Percentiles rank a stretch among this genome's conserved stretches.
Conservation (phyloP, 495 filamentous ascomycete genomes). For the Aspergillus avenaceus region DNA sequence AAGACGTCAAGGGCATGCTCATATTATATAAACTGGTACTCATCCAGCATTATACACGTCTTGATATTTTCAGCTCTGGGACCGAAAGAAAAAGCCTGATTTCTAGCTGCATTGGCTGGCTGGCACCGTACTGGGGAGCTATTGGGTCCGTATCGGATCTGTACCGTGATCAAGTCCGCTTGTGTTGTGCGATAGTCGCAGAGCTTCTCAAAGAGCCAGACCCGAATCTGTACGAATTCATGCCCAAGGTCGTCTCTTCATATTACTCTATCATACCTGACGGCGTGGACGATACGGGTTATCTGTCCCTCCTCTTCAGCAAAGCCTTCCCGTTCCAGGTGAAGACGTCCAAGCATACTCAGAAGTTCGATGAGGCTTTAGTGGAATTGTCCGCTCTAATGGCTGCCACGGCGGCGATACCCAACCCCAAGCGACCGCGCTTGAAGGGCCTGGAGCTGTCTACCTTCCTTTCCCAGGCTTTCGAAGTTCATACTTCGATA, state of each 20-base stretch:
- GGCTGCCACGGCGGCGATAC: conserved; percentile 70
- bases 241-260: conserved; percentile 86
- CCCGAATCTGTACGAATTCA: conserved; percentile 78
- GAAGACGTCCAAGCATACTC: conserved; percentile 56
- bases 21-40: conserved; percentile 91
- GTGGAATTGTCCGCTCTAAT: conserved; percentile 87
- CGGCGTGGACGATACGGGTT: conserved; percentile 59
- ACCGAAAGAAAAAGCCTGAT: conserved; percentile 70
- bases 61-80: conserved; percentile 72
- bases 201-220: conserved; percentile 74
- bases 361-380: conserved; percentile 80
- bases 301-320: conserved; percentile 84
- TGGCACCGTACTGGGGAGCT: conserved; percentile 90
- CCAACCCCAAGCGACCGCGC: conserved; percentile 46
- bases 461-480: conserved; percentile 64
- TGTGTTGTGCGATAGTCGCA: conserved; percentile 87
- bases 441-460: conserved; percentile 73
- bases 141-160: conserved; percentile 69
- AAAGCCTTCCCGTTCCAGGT: conserved; percentile 84
- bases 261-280: conserved; percentile 71
- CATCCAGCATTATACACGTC: conserved; percentile 80
- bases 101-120: conserved; percentile 82
- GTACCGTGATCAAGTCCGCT: conserved; percentile 87
- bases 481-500: conserved; percentile 82
- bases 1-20: conserved; percentile 82